Evolutionary conservation across 2,329 filamentous ascomycete species (phyloP).

Genomic region (Aspergillus amoenus): DNA sequence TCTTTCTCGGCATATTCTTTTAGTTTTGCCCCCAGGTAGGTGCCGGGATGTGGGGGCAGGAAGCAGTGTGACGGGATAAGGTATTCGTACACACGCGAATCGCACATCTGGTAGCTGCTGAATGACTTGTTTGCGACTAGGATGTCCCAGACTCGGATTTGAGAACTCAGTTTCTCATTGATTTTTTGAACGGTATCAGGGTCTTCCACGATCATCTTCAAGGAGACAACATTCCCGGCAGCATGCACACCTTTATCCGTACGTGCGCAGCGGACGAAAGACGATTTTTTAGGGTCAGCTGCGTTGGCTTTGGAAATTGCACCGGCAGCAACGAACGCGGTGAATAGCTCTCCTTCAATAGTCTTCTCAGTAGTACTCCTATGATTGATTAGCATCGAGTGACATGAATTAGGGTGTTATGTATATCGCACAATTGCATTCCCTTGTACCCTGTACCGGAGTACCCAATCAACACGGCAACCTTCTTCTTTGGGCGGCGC

Average conservation of each 20-base stretch:
- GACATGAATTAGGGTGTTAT: neutral
- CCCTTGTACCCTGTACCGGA: constrained; percentile 95
- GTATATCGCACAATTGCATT: constrained; percentile 71
- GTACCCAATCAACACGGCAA: constrained; percentile 93
- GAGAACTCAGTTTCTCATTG: constrained; percentile 77
- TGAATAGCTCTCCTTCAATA: constrained; percentile 93
- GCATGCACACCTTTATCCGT: constrained; percentile 98
- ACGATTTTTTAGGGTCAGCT: constrained; percentile 93
- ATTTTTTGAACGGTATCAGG: constrained; percentile 84
- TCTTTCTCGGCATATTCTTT: constrained; percentile 73
- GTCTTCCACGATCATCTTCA: constrained; percentile 96
- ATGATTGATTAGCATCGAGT: constrained; percentile 2
- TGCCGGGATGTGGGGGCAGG: constrained; percentile 85
- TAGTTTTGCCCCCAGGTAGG: constrained; percentile 80
- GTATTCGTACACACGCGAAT: constrained; percentile 97
- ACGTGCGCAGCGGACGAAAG: constrained; percentile 86
- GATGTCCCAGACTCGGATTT: constrained; percentile 95
- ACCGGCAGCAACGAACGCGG: constrained; percentile 83
- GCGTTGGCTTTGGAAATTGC: constrained; percentile 97
- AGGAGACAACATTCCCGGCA: constrained; percentile 88
- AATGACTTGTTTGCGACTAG: constrained; percentile 86
- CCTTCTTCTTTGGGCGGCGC: constrained; percentile 90
- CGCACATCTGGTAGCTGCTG: constrained; percentile 91
- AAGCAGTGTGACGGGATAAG: constrained; percentile 91
- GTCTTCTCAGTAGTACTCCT: constrained; percentile 71